Percentiles rank a stretch among this genome's conserved stretches.
These are phyloP conservation scores for Citropsis articulata DNA, from an alignment of 345 rosid genomes.

Conservation along the genomic window DNA sequence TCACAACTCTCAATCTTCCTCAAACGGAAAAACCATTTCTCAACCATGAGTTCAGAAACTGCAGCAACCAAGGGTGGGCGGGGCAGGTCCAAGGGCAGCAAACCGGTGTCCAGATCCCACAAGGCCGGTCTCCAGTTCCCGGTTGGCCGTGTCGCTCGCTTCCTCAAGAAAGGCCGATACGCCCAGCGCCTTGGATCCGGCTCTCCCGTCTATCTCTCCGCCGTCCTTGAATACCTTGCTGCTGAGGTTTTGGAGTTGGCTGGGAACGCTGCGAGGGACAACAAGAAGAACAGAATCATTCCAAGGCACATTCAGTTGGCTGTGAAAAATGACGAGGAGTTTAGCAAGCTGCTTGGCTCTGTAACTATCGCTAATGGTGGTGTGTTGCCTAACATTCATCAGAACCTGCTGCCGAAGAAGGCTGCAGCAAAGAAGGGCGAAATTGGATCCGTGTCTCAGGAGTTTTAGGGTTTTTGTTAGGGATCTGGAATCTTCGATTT, in stretches of 20 bases:
- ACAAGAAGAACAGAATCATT: slow-evolving; percentile 67
- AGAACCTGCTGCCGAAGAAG: slow-evolving; percentile 55
- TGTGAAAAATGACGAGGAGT: slow-evolving; percentile 64
- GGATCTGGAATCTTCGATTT: neutral
- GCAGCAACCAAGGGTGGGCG: slow-evolving; percentile 50
- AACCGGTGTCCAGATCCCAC: slow-evolving; percentile 56
- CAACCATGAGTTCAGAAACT: slow-evolving; percentile 37
- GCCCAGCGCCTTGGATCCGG: slow-evolving; percentile 76
- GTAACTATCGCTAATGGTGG: slow-evolving; percentile 78
- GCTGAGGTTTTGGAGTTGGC: slow-evolving; percentile 84
- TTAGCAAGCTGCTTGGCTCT: slow-evolving; percentile 59
- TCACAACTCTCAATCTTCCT: neutral
- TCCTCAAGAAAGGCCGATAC: slow-evolving; percentile 53
- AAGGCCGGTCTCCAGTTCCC: slow-evolving; percentile 80
- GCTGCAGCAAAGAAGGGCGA: slow-evolving; percentile 53
- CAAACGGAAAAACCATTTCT: neutral
- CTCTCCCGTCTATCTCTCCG: slow-evolving; percentile 76
- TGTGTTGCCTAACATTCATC: slow-evolving; percentile 70
- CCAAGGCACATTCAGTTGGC: slow-evolving; percentile 80
- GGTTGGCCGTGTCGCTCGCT: slow-evolving; percentile 66
- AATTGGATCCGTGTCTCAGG: slow-evolving; percentile 62
- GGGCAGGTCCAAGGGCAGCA: slow-evolving; percentile 49
- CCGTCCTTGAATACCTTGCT: slow-evolving; percentile 77
- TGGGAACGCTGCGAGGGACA: slow-evolving; percentile 80
- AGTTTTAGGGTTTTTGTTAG: slow-evolving; percentile 26